These are phyloP conservation scores for Sodiomyces alkalinus DNA, from an alignment of 2,329 filamentous ascomycete genomes.

Conservation along the genomic window DNA sequence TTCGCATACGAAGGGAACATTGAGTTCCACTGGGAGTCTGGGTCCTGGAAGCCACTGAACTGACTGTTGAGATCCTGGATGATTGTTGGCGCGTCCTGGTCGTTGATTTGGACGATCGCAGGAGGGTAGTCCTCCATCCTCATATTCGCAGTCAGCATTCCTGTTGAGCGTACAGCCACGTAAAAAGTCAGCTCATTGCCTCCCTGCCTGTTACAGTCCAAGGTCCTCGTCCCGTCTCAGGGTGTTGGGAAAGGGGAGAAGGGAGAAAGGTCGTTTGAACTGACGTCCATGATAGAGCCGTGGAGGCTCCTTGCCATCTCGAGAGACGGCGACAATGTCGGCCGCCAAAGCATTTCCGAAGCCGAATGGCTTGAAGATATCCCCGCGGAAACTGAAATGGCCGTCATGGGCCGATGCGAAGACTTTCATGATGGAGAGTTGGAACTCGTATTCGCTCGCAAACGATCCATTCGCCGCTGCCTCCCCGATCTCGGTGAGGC, in stretches of 20 bases:
- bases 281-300: slow-evolving; percentile 37
- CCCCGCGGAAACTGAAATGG: slow-evolving; percentile 42
- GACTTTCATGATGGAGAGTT: slow-evolving; percentile 35
- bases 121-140: slow-evolving; percentile 15
- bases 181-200: too few relatives aligned
- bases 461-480: slow-evolving; percentile 27
- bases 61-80: slow-evolving; percentile 29
- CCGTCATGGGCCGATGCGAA: slow-evolving; percentile 43
- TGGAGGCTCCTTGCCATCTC: slow-evolving; percentile 42
- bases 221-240: too few relatives aligned
- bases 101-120: slow-evolving; percentile 39
- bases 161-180: too few relatives aligned
- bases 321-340: slow-evolving; percentile 42
- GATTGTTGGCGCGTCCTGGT: slow-evolving; percentile 32
- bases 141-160: not conserved
- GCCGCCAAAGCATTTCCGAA: slow-evolving; percentile 18
- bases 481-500: slow-evolving; percentile 26
- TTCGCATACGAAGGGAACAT: slow-evolving; percentile 14
- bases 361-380: slow-evolving; percentile 35
- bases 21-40: slow-evolving; percentile 35
- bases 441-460: slow-evolving; percentile 38
- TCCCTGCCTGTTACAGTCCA: not conserved
- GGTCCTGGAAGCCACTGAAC: slow-evolving; percentile 34
- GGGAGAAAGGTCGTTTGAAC: slow-evolving; percentile 4
- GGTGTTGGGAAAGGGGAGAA: not conserved